Evolutionary conservation across 2,329 filamentous ascomycete genomes (phyloP).

Genomic region (Verruconis gallopava): DNA sequence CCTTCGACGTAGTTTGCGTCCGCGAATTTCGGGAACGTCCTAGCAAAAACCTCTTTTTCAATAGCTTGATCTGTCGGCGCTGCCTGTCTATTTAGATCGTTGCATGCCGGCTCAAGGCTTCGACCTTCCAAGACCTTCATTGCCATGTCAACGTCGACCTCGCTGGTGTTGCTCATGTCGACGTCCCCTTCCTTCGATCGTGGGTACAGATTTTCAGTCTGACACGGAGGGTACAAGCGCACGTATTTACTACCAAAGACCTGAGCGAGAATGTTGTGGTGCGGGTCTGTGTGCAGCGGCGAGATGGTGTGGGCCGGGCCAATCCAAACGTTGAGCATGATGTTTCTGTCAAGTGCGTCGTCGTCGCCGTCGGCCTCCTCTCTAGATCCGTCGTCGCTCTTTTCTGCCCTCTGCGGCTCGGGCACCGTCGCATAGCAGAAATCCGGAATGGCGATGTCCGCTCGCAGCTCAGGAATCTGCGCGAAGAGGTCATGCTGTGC

Average conservation of each 20-base stretch:
- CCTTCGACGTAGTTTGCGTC: slow-evolving; percentile 57
- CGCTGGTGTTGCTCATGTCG: slow-evolving; percentile 85
- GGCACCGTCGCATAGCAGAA: slow-evolving; percentile 67
- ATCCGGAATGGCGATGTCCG: slow-evolving; percentile 71
- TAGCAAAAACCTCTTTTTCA: slow-evolving; percentile 24
- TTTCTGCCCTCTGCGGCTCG: not conserved
- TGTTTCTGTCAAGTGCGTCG: slow-evolving; percentile 3
- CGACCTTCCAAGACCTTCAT: slow-evolving; percentile 27
- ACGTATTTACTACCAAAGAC: slow-evolving; percentile 86
- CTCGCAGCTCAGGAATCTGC: slow-evolving; percentile 64
- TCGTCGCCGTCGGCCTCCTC: slow-evolving; percentile 5
- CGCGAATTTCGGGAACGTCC: slow-evolving; percentile 41
- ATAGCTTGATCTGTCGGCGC: slow-evolving; percentile 25
- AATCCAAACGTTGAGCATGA: slow-evolving; percentile 72
- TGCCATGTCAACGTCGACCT: slow-evolving; percentile 59
- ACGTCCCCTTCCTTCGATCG: slow-evolving; percentile 51
- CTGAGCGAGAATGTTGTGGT: slow-evolving; percentile 85
- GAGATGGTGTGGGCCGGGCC: slow-evolving; percentile 81
- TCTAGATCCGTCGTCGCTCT: not conserved
- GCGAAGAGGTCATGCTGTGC: slow-evolving; percentile 81
- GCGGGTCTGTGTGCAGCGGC: slow-evolving; percentile 84
- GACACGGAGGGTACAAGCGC: slow-evolving; percentile 64
- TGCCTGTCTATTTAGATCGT: no score
- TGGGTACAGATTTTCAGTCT: slow-evolving; percentile 43
- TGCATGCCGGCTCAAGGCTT: slow-evolving; percentile 3